Evolutionary conservation across 148 eudicot genomes (phyloP), one percentile per base, ranked within the genome.

Genomic region (Suaeda aralocaspica): DNA sequence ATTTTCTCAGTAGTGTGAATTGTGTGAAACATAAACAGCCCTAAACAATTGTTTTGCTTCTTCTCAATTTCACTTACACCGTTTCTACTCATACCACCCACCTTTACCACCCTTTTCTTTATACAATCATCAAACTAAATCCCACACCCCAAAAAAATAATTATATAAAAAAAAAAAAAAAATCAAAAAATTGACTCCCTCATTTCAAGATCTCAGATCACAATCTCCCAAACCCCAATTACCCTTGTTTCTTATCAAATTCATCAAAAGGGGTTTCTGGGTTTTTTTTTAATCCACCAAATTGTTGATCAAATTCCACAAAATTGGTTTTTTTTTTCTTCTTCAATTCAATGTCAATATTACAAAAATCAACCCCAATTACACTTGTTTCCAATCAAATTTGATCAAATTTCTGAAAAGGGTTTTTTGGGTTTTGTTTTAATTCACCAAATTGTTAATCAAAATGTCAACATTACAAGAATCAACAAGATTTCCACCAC

Each of bases 401-500:
- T 49, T 6, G 53, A 22, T 21, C 18, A 49, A 2, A 49, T 49
- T 49, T 15, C 13, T 18, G 22, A 18, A 48, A 16, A 48, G 51
- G 51, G 51, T 48, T 48, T 16, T 14, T 9, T 48, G 0, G 3
- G 0, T 48, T 0, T 16, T 48, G 51, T 14, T 14, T 48, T 48
- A 9, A 2, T 4, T 12, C 26, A 16, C 15, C 26, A n/a, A 26
- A 57, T 57, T 28, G 19, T 29, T 18, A 36, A 1, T 57, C 19
- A 13, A 57, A 57, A 59, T 59, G 63, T 36, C 63, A 16, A 29
- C 63, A 29, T 5, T 59, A 29, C 24, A 36, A 15, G 63, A 59
- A 30, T 30, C 36, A 30, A 2, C 63, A 60, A 79, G 82, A 79
- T 84, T 73, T 76, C 77, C 79, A 51, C 84, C 84, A 0, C 80